Conservation (phyloP, 768 basidiomycete species). For the Kwoniella sp. region DNA sequence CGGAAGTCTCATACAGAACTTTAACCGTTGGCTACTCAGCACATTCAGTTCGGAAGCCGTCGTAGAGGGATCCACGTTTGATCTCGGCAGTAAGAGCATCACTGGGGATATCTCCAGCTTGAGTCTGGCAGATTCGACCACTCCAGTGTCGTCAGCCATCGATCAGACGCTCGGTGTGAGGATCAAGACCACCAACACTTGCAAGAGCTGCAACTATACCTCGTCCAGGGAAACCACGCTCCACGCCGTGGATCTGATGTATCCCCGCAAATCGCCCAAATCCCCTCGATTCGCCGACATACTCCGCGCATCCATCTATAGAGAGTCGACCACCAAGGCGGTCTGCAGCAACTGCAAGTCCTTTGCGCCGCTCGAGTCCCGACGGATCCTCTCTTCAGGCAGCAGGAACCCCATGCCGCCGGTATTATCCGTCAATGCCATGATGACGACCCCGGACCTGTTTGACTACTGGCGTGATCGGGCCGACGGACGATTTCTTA, state of each 20-base stretch:
- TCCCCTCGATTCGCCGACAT: conserved; percentile 59
- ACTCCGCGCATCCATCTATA: conserved; percentile 68
- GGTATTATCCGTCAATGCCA: conserved; percentile 78
- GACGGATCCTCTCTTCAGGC: conserved; percentile 62
- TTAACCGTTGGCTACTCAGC: conserved; percentile 90
- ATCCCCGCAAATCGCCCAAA: conserved; percentile 63
- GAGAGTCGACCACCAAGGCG: conserved; percentile 78
- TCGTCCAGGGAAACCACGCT: conserved; percentile 72
- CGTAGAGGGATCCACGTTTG: conserved; percentile 31
- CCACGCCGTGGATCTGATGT: conserved; percentile 78
- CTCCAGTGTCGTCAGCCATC: conserved; percentile 60
- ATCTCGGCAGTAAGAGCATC: conserved; percentile 7
- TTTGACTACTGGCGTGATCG: conserved; percentile 68
- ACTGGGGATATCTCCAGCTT: conserved; percentile 9
- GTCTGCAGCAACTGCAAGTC: conserved; percentile 79
- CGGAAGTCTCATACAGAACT: conserved; percentile 83
- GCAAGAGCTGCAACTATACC: conserved; percentile 66
- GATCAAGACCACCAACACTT: conserved; percentile 69
- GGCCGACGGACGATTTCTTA: conserved; percentile 22
- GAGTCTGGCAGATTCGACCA: conserved; percentile 44
- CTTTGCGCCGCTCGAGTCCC: conserved; percentile 65
- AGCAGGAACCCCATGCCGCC: conserved; percentile 60
- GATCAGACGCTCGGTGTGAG: conserved; percentile 81
- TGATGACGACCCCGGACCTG: conserved; percentile 70
- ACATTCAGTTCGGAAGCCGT: conserved; percentile 59